phyloP scores from a whole-genome alignment of 257 asterid species.

The Capsicum baccatum region DNA sequence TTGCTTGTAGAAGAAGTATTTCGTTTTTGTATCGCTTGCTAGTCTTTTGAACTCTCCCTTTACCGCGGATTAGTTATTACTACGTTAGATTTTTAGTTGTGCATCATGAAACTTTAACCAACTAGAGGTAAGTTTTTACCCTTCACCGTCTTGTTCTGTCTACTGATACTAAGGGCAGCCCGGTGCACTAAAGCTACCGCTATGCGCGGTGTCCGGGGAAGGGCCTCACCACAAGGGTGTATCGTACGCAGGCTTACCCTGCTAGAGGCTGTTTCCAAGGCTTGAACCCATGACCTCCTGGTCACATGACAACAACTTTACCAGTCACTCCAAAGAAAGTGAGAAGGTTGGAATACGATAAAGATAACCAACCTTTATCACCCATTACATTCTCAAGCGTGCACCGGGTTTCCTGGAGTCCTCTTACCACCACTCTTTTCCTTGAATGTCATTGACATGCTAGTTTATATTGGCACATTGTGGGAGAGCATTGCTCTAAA shows the following conservation, averaged over 20 bases:
- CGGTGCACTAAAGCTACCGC: too few relatives aligned
- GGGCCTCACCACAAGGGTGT: too few relatives aligned
- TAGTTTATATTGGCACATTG: not conserved
- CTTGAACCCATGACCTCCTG: too few relatives aligned
- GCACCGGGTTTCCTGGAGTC: not conserved
- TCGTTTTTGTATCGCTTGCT: not conserved
- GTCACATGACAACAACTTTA: too few relatives aligned
- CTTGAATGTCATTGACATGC: not conserved
- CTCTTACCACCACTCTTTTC: not conserved
- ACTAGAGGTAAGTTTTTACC: not conserved
- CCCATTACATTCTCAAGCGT: not conserved
- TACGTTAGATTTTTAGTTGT: not conserved
- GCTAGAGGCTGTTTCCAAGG: too few relatives aligned
- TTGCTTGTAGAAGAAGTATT: not conserved
- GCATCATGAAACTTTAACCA: constrained; percentile 23
- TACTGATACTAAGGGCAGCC: not conserved
- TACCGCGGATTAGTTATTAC: not conserved
- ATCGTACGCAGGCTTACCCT: too few relatives aligned
- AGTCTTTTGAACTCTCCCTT: not conserved
- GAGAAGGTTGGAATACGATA: not conserved
- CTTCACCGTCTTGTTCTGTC: not conserved
- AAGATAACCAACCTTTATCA: not conserved
- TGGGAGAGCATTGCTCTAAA: not conserved
- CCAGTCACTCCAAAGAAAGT: not conserved
- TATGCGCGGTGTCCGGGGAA: too few relatives aligned